Evolutionary conservation across 2,329 filamentous ascomycete genomes (phyloP), one percentile per base, ranked within the genome.

Genomic region (Fusarium sp.): DNA sequence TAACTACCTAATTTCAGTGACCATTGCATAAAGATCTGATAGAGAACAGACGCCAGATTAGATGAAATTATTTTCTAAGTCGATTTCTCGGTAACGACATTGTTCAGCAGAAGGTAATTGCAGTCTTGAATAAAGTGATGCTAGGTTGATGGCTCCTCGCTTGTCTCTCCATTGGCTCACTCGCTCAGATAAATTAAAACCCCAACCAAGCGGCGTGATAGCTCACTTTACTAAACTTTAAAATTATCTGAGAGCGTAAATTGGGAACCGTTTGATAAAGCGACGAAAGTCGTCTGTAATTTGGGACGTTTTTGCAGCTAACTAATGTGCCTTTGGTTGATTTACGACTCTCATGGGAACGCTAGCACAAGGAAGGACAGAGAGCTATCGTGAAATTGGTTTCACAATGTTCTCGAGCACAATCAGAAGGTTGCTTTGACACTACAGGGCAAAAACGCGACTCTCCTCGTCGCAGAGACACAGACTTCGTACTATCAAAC

Each of bases 261-360:
- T 1, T 1, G 2, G 18, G 5, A 25, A 12, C 13, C 16, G 7
- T n/a, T 5, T 23, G 18, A n/a, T 11, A 3, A 25, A 10, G 5
- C 5, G 30, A 34, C 8, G 47, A 34, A 34, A 34, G 1, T 23
- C 14, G 4, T 25, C 47, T 3, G 34, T n/a, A 5, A 34, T 23
- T 7, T n/a, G 14, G 11, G 23, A 21, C 6, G 9, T 9, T 16
- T 32, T 48, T 14, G 4, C 8, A 1, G 5, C 6, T 9, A 6
- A n/a, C 18, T 27, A 6, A 8, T 25, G 7, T 13, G 21, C 28
- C 32, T n/a, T 25, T 30, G 12, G 14, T 14, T 8, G 6, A 9
- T 12, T 16, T 9, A 14, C 7, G n/a, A 12, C 21, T 27, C 9
- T 1, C 2, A n/a, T 6, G 2, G 3, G 0, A 2, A 13, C 0